phyloP scores from a whole-genome alignment of 2,329 filamentous ascomycete species.

The Pezicula rhizophila region DNA sequence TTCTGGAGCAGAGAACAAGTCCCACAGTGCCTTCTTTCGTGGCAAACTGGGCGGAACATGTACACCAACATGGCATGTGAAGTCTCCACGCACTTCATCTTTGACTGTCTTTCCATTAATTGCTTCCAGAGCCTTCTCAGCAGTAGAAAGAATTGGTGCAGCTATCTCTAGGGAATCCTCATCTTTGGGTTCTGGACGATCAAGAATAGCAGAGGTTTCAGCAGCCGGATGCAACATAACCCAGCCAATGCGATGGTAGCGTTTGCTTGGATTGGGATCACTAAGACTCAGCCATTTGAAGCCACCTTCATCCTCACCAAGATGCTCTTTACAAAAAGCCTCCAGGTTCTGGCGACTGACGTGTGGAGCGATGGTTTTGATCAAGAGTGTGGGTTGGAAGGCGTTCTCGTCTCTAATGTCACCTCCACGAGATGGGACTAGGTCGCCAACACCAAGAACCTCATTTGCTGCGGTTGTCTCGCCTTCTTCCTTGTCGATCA shows the following conservation, averaged over 20 bases:
- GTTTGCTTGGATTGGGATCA: conserved; percentile 93
- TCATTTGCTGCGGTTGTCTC: conserved; percentile 89
- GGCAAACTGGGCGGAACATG: conserved; percentile 83
- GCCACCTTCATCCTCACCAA: conserved; percentile 84
- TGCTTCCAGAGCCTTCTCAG: conserved; percentile 84
- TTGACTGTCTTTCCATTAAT: conserved; percentile 97
- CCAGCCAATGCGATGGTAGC: conserved; percentile 97
- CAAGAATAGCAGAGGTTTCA: conserved; percentile 58
- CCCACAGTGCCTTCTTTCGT: conserved; percentile 93
- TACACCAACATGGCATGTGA: conserved; percentile 94
- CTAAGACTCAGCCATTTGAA: conserved; percentile 95
- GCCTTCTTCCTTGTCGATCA: conserved; percentile 91
- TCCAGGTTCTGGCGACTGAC: conserved; percentile 92
- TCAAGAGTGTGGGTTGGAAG: conserved; percentile 84
- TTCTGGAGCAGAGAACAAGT: conserved; percentile 90
- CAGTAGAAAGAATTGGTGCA: conserved; percentile 47
- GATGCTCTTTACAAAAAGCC: conserved; percentile 86
- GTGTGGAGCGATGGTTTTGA: conserved; percentile 96
- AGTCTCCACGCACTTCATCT: conserved; percentile 88
- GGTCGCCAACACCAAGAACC: conserved; percentile 84
- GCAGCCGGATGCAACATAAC: conserved; percentile 84
- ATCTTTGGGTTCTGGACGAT: conserved; percentile 65
- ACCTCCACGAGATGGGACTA: conserved; percentile 75
- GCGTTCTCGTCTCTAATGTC: conserved; percentile 87
- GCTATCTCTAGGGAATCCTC: conserved; percentile 42